Conservation (phyloP, 169 alveolate species). For the Plasmodium gaboni region DNA sequence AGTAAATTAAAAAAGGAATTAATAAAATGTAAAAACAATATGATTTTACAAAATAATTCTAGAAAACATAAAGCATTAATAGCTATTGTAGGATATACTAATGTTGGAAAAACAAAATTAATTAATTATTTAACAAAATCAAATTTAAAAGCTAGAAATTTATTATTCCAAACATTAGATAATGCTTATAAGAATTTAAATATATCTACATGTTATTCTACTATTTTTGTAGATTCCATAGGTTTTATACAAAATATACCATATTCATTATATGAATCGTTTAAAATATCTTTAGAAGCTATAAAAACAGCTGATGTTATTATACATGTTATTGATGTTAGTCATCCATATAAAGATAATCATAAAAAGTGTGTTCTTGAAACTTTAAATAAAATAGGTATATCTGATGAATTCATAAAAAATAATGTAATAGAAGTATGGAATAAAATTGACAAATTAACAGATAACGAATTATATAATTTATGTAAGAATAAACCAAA, state of each 20-base stretch:
- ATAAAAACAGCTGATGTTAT: conserved; percentile 90
- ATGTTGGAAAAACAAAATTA: conserved; percentile 93
- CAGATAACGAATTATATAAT: conserved; percentile 46
- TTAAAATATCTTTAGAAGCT: conserved; percentile 89
- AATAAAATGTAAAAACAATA: conserved; percentile 82
- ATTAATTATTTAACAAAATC: conserved; percentile 89
- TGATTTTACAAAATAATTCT: conserved; percentile 48
- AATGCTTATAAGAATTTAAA: conserved; percentile 75
- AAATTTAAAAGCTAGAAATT: conserved; percentile 87
- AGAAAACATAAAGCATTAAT: conserved; percentile 80
- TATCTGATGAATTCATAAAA: conserved; percentile 81
- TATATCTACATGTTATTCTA: conserved; percentile 85
- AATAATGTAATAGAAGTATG: conserved; percentile 91
- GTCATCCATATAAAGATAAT: conserved; percentile 86
- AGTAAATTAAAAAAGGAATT: conserved; percentile 84
- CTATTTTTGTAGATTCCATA: conserved; percentile 90
- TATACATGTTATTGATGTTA: conserved; percentile 88
- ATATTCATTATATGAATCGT: conserved; percentile 89
- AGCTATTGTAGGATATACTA: conserved; percentile 93
- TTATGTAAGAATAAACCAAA: conserved; percentile 60
- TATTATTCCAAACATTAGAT: conserved; percentile 88
- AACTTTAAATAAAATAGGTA: conserved; percentile 88
- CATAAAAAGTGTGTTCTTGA: conserved; percentile 87
- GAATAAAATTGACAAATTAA: conserved; percentile 92
- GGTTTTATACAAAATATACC: conserved; percentile 94